Percentiles rank a stretch among this genome's conserved stretches.
Conservation (phyloP, 192 early-diverging fungal species). For the Umbelopsis isabellina region DNA sequence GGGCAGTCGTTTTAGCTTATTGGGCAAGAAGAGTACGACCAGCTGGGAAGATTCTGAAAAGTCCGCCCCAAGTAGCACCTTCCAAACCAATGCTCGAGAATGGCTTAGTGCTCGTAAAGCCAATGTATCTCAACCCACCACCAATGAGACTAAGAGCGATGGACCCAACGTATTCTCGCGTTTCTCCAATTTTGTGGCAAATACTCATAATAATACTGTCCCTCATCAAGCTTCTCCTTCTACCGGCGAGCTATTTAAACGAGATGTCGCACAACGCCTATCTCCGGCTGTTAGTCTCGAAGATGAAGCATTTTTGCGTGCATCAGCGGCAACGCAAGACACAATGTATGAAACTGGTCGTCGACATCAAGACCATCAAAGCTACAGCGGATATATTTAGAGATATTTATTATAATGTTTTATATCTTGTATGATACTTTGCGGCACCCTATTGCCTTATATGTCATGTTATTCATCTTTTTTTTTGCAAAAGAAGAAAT, state of each 20-base stretch:
- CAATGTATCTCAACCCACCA: not conserved
- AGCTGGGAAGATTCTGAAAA: conserved; percentile 1
- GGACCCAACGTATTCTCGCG: not conserved
- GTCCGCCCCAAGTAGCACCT: not conserved
- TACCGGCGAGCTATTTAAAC: conserved; percentile 6
- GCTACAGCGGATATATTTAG: conserved; percentile 12
- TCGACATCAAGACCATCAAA: not conserved
- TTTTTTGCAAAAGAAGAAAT: not conserved
- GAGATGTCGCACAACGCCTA: not conserved
- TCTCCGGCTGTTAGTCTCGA: not conserved
- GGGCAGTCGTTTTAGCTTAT: conserved; percentile 4
- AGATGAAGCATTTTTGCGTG: not conserved
- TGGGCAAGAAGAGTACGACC: not conserved
- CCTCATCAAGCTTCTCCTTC: not conserved
- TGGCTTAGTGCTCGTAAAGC: not conserved
- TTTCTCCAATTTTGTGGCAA: conserved; percentile 9
- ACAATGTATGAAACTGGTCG: not conserved
- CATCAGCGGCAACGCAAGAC: not conserved
- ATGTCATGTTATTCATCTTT: not conserved
- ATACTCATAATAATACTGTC: not conserved
- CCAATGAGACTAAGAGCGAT: not conserved
- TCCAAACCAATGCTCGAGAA: too few relatives aligned
- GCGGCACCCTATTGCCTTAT: too few relatives aligned
- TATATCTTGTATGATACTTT: not conserved
- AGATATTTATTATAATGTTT: not conserved